Base-by-base conservation (phyloP, 257 asterid species). In the Agastache rugosa region DNA sequence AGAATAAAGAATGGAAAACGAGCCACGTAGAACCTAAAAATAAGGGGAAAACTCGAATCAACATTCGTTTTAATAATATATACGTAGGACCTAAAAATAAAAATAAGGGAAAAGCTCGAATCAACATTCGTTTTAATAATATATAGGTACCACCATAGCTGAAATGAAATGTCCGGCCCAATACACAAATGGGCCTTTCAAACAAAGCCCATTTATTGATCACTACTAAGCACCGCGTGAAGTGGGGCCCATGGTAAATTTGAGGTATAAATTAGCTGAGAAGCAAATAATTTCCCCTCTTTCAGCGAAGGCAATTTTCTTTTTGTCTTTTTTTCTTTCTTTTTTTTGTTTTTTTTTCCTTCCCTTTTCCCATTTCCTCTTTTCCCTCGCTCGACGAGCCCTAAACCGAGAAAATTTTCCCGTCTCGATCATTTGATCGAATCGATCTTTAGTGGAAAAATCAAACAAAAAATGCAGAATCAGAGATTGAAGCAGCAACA, bases 401-500 rank as follows among this genome's bases (percentile, higher is more conserved):
- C 90, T 84, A 87, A 72, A 78, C 55, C 75, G 20, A 50, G 58
- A 53, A 12, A 29, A 23, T 48, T 41, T 31, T 23, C 48, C 56
- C 41, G 48, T 8, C 42, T 42, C 72, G 78, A 66, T 83, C 83
- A 72, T 70, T 67, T 63, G 75, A 58, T 73, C 63, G 79, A 76
- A 62, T 70, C 72, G 81, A 68, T 66, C 48, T 37, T 14, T 11
- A 71, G 58, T 61, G 42, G 22, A 9, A 61, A 60, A 47, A 23
- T 45, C 47, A 60, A 44, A 34, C 34, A 29, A 66, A 82, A 79
- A 83, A 93, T 93, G 98, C 96, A 87, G 89, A 86, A 93, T 71
- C 96, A 88, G 83, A 86, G 97, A 80, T 62, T 93, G 73, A 89
- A 91, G 85, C 96, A 85, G 75, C 97, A 93, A 61, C 97, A 91